Evolutionary conservation across 345 rosid genomes (phyloP).

Genomic region (Euphorbia pulcherrima): DNA sequence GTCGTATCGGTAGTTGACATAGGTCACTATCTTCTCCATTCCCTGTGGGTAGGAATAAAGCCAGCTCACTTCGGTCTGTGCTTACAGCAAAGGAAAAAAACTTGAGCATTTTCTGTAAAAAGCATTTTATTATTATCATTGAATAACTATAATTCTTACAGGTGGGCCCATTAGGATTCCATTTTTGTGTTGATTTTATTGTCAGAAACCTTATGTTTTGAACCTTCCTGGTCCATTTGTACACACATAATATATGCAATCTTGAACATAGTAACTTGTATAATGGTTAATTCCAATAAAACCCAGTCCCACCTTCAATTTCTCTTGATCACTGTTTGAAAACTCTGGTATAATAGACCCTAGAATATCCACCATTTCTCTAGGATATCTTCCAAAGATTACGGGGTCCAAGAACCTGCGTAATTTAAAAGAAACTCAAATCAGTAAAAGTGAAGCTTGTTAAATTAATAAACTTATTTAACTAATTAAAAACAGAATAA

Average conservation of each 20-base stretch:
- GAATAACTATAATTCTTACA: background rate
- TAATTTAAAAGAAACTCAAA: background rate
- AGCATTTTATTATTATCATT: background rate
- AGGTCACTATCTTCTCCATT: conserved; percentile 38
- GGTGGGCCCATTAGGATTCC: conserved; percentile 13
- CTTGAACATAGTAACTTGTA: conserved; percentile 10
- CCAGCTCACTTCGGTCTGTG: conserved; percentile 30
- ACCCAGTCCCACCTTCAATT: conserved; percentile 11
- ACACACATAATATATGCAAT: conserved; percentile 13
- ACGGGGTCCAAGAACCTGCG: conserved; percentile 24
- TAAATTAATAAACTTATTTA: too few relatives aligned
- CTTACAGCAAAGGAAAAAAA: background rate
- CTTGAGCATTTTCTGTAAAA: background rate
- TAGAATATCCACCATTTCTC: conserved; percentile 18
- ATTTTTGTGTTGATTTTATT: conserved; percentile 1
- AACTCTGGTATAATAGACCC: conserved; percentile 13
- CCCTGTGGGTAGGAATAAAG: conserved; percentile 40
- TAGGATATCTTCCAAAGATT: conserved; percentile 19
- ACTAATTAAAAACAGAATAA: too few relatives aligned
- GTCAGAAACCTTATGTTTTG: conserved; percentile 13
- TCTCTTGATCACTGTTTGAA: conserved; percentile 13
- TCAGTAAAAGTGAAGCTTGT: background rate
- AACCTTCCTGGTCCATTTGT: conserved; percentile 6
- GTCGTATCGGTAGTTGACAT: conserved; percentile 40
- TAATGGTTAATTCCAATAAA: conserved; percentile 24